Conservation (phyloP, 768 basidiomycete species). For the Tylopilus rubrobrunneus region DNA sequence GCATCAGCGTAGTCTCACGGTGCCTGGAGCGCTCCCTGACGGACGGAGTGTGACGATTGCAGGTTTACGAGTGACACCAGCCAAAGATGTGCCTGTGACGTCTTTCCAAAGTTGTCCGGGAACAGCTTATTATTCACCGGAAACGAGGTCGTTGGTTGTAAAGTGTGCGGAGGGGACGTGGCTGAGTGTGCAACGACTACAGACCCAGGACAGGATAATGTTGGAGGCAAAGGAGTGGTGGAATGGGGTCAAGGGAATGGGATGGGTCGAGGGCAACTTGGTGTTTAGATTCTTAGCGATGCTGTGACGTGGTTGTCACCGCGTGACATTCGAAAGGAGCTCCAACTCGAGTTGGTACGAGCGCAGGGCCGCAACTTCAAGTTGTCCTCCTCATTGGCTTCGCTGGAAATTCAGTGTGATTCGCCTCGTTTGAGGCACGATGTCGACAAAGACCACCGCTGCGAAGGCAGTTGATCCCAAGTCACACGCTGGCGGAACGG, state of each 20-base stretch:
- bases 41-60: slow-evolving; percentile 23
- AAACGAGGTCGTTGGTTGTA: slow-evolving; percentile 41
- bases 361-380: too few species aligned
- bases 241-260: slow-evolving; percentile 56
- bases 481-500: too few species aligned
- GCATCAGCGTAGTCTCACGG: slow-evolving; percentile 26
- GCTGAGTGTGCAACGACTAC: slow-evolving; percentile 52
- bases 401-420: too few species aligned
- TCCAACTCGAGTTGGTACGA: too few species aligned
- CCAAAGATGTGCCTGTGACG: neutral
- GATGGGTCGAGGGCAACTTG: slow-evolving; percentile 16
- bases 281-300: slow-evolving; percentile 7
- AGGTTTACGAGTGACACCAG: slow-evolving; percentile 14
- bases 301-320: too few species aligned
- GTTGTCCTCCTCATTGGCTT: too few species aligned
- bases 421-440: too few species aligned
- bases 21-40: slow-evolving; percentile 22
- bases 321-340: too few species aligned
- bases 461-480: too few species aligned
- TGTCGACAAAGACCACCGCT: too few species aligned
- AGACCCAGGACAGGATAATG: slow-evolving; percentile 56
- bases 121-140: slow-evolving; percentile 40
- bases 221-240: slow-evolving; percentile 69
- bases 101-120: slow-evolving; percentile 31
- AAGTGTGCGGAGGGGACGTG: slow-evolving; percentile 52